Conservation (phyloP, 2,329 filamentous ascomycete genomes). For the Lasiodiplodia sp. region DNA sequence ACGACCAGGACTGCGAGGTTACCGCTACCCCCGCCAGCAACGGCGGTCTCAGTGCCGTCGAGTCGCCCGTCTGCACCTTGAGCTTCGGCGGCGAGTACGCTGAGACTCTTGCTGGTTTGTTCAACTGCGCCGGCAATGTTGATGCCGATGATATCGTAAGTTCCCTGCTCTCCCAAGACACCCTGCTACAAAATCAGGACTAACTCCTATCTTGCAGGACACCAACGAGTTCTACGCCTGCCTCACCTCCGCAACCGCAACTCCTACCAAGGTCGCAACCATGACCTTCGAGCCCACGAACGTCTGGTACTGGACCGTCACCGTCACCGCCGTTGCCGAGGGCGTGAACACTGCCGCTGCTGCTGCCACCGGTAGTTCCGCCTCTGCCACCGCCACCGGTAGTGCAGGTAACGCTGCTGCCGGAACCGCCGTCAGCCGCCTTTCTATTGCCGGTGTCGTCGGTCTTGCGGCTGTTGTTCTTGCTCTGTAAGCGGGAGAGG, state of each 20-base stretch:
- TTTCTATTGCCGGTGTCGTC: slow-evolving; percentile 5
- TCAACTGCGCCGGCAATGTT: not conserved
- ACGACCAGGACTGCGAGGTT: slow-evolving; percentile 7
- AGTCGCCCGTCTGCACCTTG: not conserved
- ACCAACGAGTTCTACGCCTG: not conserved
- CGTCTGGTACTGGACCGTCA: slow-evolving; percentile 36
- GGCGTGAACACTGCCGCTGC: not conserved
- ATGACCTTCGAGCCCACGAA: slow-evolving; percentile 26
- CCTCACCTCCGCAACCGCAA: not conserved
- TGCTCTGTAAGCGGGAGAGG: not conserved
- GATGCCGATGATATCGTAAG: not conserved
- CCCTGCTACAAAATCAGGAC: not conserved
- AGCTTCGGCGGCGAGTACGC: not conserved
- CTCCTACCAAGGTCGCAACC: not conserved
- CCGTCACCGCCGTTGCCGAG: slow-evolving; percentile 38
- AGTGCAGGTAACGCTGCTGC: not conserved
- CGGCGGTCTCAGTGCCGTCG: not conserved
- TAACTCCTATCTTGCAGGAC: not conserved
- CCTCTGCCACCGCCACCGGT: not conserved
- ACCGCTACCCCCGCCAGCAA: slow-evolving; percentile 8
- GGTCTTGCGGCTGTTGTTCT: slow-evolving; percentile 17
- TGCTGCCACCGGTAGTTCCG: not conserved
- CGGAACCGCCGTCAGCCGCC: not conserved
- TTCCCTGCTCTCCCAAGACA: not conserved
- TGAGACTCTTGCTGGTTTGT: not conserved